Evolutionary conservation across 345 rosid genomes (phyloP), one percentile per base, ranked within the genome.

Genomic region (Moringa oleifera): DNA sequence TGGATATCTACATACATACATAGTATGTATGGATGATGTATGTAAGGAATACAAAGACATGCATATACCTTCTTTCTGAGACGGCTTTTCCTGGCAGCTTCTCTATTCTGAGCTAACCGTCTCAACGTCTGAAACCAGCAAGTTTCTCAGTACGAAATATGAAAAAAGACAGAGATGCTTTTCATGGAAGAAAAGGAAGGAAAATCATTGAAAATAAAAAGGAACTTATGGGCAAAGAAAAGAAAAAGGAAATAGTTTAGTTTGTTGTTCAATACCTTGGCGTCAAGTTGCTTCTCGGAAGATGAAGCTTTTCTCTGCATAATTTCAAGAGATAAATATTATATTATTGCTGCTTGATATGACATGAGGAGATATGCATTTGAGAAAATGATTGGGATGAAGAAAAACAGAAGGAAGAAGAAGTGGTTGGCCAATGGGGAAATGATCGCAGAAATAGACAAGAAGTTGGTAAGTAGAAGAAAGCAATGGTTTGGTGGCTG

Each of bases 61-160:
- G 46, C n/a, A 58, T 21, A 53, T 72, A 83, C 99, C 91, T 94
- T 94, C 81, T 94, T 94, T 68, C 99, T 86, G 18, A 94, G 83
- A 57, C 99, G 92, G 67, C 99, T 94, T 78, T 94, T 94, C 65
- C 85, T 88, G 62, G 99, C 99, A 76, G 99, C 99, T 85, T 94
- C 99, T 82, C 99, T 88, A 82, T 94, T 94, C 68, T 94, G 99
- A 65, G 99, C 99, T 64, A 94, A 83, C 60, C 99, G 95, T 82
- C 99, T 90, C 63, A 88, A 62, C 70, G 96, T 90, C 99, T 94
- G 85, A 69, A 69, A 62, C 53, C 53, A 28, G n/a, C n/a, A 62
- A 16, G 9, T 63, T 53, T 53, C 55, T 25, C n/a, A 31, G 18
- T 23, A 28, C 50, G 57, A 50, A 45, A 64, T 20, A 15, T 53